Evolutionary conservation across 192 early-diverging fungal genomes (phyloP), one percentile per base, ranked within the genome.

Genomic region (Coemansia sp.): DNA sequence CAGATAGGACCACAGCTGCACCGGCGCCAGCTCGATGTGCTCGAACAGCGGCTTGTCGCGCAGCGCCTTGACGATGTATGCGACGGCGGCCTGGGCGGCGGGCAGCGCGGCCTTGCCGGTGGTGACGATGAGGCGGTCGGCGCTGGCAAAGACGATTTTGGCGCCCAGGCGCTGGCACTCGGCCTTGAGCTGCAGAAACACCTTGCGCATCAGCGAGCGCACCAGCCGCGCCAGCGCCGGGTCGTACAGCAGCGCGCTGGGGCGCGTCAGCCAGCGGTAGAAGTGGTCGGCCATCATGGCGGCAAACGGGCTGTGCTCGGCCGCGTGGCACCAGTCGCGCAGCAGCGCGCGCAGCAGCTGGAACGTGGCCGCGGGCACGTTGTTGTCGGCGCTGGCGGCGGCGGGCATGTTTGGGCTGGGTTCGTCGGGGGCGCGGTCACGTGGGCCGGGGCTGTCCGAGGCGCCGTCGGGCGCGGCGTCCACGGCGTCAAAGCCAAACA

Each of bases 171-270:
- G 63, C 39, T 83, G 87, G 46, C 91, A 81, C 64, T 95, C 90
- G 8, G 83, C 85, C 14, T 90, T 68, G 39, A 98, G 72, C 60
- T 91, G 87, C 80, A 89, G 53, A 54, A 93, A 91, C 22, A 89
- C 86, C 54, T 91, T 90, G 54, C 84, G 86, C 94, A 98, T 98
- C 58, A 95, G 70, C 26, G 83, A 79, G 52, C 92, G 86, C 12
- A 98, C 82, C 38, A 94, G 67, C 6, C 71, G 71, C 22, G 85
- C 86, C 35, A 97, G 59, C 27, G 85, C 84, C 1, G 89, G 91
- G 67, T 98, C 96, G 54, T 88, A 93, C 48, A 98, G 71, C 27
- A 73, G 75, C 3, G 94, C 83, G 47, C 49, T 76, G 4, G 86
- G 79, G 14, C 77, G 80, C 2, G 90, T 92, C 36, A 98, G 71